Evolutionary conservation across 2,329 filamentous ascomycete genomes (phyloP), one percentile per base, ranked within the genome.

Genomic region (Colletotrichum godetiae): DNA sequence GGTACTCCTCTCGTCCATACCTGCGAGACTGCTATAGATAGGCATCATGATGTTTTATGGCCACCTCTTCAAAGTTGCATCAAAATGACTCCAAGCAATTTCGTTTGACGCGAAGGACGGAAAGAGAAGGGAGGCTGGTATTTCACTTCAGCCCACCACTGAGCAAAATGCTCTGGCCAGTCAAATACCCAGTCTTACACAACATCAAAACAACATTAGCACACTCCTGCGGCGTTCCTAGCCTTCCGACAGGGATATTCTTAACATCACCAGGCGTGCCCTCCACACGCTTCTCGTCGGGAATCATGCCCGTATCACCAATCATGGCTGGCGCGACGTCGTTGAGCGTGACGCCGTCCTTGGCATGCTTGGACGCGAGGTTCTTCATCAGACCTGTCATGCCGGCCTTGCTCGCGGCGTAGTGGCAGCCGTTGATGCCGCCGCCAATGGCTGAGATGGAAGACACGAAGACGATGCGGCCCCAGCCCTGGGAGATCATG

Each of bases 311-410:
- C 3, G 89, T 91, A 27, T 89, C 87, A 4, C 90, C 90, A 75
- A 93, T 92, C 90, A 93, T 92, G 3, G 91, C 91, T 0, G 91
- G 91, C 3, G 90, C 89, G n/a, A 93, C 89, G 75, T 92, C 90
- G 72, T 93, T 92, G 69, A 92, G 89, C 15, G 90, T 91, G 76
- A 93, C 91, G 37, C 90, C 90, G 76, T 86, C 86, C 68, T 87
- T 85, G 2, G 89, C 91, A 27, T 92, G 85, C 58, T 89, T 88
- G 0, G 84, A 86, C 0, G 90, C 86, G 35, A 93, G 83, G 75
- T 92, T 92, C 78, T 87, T 89, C 88, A 92, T 92, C 88, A 92
- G 89, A 3, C 89, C 88, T 5, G 88, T 89, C 74, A 93, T 79
- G 2, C 90, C 91, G 8, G 88, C 90, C 79, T 92, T 92, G 33